Conservation (phyloP, 176 grass and related monocot genomes). For the Zizania latifolia region DNA sequence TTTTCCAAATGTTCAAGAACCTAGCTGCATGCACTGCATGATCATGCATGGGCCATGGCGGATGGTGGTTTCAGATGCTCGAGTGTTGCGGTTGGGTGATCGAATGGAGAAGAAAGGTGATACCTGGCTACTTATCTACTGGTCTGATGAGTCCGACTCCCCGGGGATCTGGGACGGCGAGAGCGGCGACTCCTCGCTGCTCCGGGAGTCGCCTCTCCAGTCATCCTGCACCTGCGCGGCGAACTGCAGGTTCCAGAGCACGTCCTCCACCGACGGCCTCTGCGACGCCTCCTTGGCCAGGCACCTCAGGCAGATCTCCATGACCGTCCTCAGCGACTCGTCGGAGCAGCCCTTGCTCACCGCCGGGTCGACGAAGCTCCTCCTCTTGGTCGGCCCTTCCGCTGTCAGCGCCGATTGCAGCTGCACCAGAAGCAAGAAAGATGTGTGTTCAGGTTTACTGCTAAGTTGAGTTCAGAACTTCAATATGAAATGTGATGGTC, state of each 20-base stretch:
- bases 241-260: constrained; percentile 95
- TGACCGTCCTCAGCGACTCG: constrained; percentile 65
- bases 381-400: constrained; percentile 37
- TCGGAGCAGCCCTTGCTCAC: constrained; percentile 47
- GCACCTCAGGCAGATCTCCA: constrained; percentile 82
- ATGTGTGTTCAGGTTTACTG: neutral
- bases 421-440: constrained; percentile 13
- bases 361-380: constrained; percentile 40
- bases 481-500: neutral
- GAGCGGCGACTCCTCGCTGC: constrained; percentile 55
- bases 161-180: constrained; percentile 41
- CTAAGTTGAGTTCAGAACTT: neutral
- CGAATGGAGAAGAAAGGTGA: neutral
- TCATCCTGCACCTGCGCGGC: constrained; percentile 84
- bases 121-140: neutral
- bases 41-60: neutral
- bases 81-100: neutral
- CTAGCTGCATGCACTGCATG: neutral
- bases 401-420: constrained; percentile 50
- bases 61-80: neutral
- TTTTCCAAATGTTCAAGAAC: neutral
- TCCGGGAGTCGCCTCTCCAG: constrained; percentile 47
- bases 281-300: constrained; percentile 62
- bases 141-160: neutral
- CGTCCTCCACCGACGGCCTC: constrained; percentile 80